These are phyloP conservation scores for Citrus inodora DNA, from an alignment of 345 rosid species.

Conservation along the genomic window DNA sequence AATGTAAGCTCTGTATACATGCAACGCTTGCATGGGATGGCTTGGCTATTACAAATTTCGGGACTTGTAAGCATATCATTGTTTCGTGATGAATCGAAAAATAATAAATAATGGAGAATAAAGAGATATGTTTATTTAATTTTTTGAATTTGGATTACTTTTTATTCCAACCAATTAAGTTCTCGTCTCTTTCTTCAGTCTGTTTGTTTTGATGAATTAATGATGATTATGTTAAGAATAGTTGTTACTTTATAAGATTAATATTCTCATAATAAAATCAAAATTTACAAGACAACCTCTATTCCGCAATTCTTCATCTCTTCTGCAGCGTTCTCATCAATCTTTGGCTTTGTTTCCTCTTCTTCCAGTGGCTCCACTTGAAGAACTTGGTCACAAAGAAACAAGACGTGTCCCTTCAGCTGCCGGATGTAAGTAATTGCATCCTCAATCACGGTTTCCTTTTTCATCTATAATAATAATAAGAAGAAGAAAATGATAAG, in stretches of 20 bases:
- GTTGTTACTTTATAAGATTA: too few species aligned
- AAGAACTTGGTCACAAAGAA: constrained; percentile 43
- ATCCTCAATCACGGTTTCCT: constrained; percentile 71
- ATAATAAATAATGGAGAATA: background rate
- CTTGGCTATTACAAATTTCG: too few species aligned
- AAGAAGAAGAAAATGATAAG: too few species aligned
- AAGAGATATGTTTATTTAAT: background rate
- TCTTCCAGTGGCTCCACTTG: constrained; percentile 43
- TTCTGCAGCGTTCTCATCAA: constrained; percentile 21
- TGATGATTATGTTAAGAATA: too few species aligned
- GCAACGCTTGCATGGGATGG: background rate
- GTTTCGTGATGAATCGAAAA: background rate
- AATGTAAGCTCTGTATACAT: background rate
- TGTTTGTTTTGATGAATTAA: background rate
- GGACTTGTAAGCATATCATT: too few species aligned
- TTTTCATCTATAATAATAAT: constrained; percentile 48
- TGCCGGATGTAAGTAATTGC: constrained; percentile 63
- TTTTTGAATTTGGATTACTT: background rate
- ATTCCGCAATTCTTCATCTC: constrained; percentile 41
- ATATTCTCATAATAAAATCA: too few species aligned
- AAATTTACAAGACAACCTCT: constrained; percentile 32
- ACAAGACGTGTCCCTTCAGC: constrained; percentile 39
- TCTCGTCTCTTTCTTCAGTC: background rate
- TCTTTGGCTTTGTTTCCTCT: constrained; percentile 12
- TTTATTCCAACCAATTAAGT: background rate